These are phyloP conservation scores for Quercus bicolor DNA, from an alignment of 306 rosid genomes.

Conservation along the genomic window DNA sequence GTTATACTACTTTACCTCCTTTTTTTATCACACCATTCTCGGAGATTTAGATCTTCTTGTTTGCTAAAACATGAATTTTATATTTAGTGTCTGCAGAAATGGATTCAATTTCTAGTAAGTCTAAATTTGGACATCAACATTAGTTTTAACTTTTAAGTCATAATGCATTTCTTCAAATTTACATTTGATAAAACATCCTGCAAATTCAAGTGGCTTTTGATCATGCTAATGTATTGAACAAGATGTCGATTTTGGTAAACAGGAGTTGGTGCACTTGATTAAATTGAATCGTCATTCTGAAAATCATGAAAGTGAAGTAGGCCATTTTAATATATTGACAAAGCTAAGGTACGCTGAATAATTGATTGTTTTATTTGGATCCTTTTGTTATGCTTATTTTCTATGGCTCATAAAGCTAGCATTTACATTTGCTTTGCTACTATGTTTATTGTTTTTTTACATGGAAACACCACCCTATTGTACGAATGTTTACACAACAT, in stretches of 20 bases:
- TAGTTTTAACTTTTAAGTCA: conserved; percentile 2
- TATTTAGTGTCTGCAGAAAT: background rate
- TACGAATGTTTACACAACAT: background rate
- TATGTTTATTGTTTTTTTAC: background rate
- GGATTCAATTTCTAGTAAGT: conserved; percentile 4
- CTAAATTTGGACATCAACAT: conserved; percentile 4
- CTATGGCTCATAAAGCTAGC: background rate
- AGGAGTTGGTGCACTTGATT: conserved; percentile 58
- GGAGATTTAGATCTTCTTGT: background rate
- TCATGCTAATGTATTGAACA: conserved; percentile 14
- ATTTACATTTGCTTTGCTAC: background rate
- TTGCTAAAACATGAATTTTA: background rate
- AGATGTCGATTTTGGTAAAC: conserved; percentile 32
- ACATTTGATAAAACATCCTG: conserved; percentile 14
- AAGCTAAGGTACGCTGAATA: conserved; percentile 59
- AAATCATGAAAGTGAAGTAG: conserved; percentile 33
- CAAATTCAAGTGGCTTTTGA: conserved; percentile 17
- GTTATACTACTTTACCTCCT: background rate
- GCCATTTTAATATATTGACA: conserved; percentile 55
- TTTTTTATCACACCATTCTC: background rate
- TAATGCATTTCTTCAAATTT: conserved; percentile 19
- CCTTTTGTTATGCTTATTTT: conserved; percentile 18
- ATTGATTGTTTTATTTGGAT: background rate
- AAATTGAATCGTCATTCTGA: conserved; percentile 36
- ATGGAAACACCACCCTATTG: background rate